phyloP scores from a whole-genome alignment of 208 protist species.

The Trypanosoma theileri region DNA sequence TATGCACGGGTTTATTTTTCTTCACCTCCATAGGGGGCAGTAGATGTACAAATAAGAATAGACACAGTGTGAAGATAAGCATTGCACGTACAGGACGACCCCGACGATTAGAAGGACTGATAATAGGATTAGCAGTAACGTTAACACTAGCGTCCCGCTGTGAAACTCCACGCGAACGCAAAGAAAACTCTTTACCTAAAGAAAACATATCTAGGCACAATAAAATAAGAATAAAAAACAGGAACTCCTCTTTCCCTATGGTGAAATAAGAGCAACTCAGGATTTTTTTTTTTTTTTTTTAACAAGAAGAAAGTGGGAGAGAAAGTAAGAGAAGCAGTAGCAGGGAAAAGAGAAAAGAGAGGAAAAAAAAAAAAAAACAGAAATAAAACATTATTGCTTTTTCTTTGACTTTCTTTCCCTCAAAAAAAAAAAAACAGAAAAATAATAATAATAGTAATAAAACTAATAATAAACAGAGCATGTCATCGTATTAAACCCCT shows the following conservation, averaged over 20 bases:
- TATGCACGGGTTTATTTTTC: not conserved
- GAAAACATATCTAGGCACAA: not conserved
- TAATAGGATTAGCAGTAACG: too few relatives aligned
- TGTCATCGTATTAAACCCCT: not conserved
- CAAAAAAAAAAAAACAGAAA: not conserved
- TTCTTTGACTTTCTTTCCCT: conserved; percentile 1
- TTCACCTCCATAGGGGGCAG: not conserved
- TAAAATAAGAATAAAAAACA: conserved; percentile 1
- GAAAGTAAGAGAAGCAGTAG: not conserved
- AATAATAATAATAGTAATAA: not conserved
- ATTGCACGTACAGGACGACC: not conserved
- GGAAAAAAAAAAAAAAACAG: not conserved
- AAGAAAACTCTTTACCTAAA: too few relatives aligned
- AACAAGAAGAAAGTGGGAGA: not conserved
- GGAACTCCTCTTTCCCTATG: not conserved
- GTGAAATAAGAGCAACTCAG: not conserved
- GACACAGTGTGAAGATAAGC: not conserved
- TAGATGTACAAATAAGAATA: not conserved
- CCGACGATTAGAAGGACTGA: too few relatives aligned
- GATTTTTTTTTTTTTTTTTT: not conserved
- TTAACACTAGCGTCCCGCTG: too few relatives aligned
- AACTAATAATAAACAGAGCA: too few relatives aligned
- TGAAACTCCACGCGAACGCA: too few relatives aligned
- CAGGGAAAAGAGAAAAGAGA: not conserved
- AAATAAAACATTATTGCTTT: not conserved